Evolutionary conservation across 768 basidiomycete genomes (phyloP), one percentile per base, ranked within the genome.

Genomic region (Amanita rubescens): DNA sequence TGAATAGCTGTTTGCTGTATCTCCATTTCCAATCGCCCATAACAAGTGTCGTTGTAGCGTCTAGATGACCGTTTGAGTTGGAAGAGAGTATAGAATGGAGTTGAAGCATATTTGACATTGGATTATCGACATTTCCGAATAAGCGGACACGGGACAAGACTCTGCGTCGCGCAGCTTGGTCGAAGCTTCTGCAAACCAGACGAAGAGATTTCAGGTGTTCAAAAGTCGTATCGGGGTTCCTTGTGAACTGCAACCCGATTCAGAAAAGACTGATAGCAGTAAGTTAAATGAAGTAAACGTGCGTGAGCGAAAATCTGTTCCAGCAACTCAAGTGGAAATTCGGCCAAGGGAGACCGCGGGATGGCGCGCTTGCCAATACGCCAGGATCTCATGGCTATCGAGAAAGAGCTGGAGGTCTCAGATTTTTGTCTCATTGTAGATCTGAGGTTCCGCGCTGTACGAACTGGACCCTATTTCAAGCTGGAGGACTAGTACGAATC

Each of bases 161-260:
- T 30, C 17, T 42, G 22, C 27, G 51, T 2, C 41, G 6, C 2
- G 12, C 22, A 11, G 43, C n/a, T 6, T 25, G 39, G 9, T 51
- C 17, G 19, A 51, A 51, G n/a, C 24, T 43, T 17, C 22, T 38
- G 32, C 17, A 51, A 22, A 51, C 30, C 17, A 51, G 51, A 15
- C 51, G 51, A 14, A 51, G 19, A 2, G 24, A n/a, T 34, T 43
- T 51, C n/a, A 51, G 27, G 12, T 51, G 39, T 4, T 51, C 51
- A 34, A 51, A 51, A 12, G 51, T 51, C 30, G 51, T 51, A 8
- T 35, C 25, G n/a, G 51, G 51, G 41, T 51, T 10, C 33, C 30
- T 41, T 8, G 33, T 17, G 27, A 51, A 43, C 51, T 51, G 27
- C 7, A 46, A 20, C 41, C 10, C 8, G 22, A 14, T 12, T 42